Percentiles rank a stretch among this genome's conserved stretches.
Conservation (phyloP, 2,329 filamentous ascomycete genomes). For the Sclerotinia spermophila region DNA sequence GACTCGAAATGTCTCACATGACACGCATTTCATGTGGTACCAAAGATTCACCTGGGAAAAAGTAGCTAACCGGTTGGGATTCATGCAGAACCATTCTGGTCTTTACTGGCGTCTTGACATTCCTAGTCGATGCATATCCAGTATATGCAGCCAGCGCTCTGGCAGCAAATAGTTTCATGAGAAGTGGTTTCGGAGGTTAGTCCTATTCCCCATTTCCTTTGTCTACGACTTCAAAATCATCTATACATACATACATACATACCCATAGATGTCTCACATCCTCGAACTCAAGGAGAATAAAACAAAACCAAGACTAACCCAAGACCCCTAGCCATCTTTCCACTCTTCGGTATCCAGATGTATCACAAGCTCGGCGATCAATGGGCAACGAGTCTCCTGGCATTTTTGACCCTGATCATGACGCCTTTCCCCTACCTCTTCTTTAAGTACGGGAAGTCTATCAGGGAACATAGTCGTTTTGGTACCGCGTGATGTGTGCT, state of each 20-base stretch:
- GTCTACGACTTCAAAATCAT: too few relatives aligned
- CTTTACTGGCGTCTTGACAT: slow-evolving; percentile 84
- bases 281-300: slow-evolving; percentile 7
- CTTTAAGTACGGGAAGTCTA: slow-evolving; percentile 56
- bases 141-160: slow-evolving; percentile 72
- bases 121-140: slow-evolving; percentile 72
- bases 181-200: slow-evolving; percentile 65
- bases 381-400: slow-evolving; percentile 63
- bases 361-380: slow-evolving; percentile 66
- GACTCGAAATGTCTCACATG: slow-evolving; percentile 23
- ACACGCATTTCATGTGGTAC: slow-evolving; percentile 28
- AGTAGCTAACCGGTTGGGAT: slow-evolving; percentile 33
- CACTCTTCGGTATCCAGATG: slow-evolving; percentile 71
- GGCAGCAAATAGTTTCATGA: slow-evolving; percentile 77
- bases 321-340: slow-evolving; percentile 60
- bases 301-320: slow-evolving; percentile 25
- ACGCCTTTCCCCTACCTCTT: slow-evolving; percentile 63
- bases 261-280: background rate
- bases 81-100: slow-evolving; percentile 63
- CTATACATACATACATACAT: too few relatives aligned
- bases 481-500: slow-evolving; percentile 38
- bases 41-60: slow-evolving; percentile 18
- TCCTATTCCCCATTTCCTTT: slow-evolving; percentile 17
- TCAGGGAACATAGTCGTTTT: slow-evolving; percentile 54
- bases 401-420: slow-evolving; percentile 59